Evolutionary conservation across 257 asterid genomes (phyloP), one percentile per base, ranked within the genome.

Genomic region (Solanum virginianum): DNA sequence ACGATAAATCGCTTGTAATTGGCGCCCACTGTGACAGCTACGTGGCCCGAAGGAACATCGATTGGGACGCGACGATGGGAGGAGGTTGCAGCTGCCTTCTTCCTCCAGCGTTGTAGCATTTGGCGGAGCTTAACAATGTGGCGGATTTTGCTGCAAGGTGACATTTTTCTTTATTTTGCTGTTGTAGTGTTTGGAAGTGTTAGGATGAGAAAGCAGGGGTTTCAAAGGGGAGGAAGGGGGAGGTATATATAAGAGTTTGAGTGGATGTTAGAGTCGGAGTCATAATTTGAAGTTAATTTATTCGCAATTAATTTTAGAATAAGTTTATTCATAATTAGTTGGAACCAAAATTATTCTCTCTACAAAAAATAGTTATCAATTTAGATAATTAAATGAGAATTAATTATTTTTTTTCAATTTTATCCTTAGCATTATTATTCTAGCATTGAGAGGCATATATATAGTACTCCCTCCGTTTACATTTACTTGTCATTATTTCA

Each of bases 11-110:
- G 74, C 45, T 85, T 89, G 72, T 85, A 79, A 24, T 66, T 81
- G 2, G 84, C 32, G 0, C 95, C 95, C 2, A 92, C 93, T 2
- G 84, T 49, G 8, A 92, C 83, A 6, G 92, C 95, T 74, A 92
- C 86, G 47, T 92, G 94, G 3, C 94, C 95, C 0, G 92, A 80
- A 0, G 95, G 93, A 20, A 92, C 91, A 79, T 92, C 91, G 0
- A 79, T 53, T 0, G 92, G 90, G 12, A 89, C 70, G 4, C 86
- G 84, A 51, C 68, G 63, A n/a, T 84, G 82, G 84, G 89, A 9
- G 11, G 88, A 63, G 1, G 89, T 70, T 74, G 83, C 65, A 3
- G 91, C 80, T 0, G 93, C 90, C 88, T 88, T 91, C 89, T 86
- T 86, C 70, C 95, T 83, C 93, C 94, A 92, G 36, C 89, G 88